Base-by-base conservation (phyloP, 1,284 basidiomycete species). In the Ustilago esculenta region DNA sequence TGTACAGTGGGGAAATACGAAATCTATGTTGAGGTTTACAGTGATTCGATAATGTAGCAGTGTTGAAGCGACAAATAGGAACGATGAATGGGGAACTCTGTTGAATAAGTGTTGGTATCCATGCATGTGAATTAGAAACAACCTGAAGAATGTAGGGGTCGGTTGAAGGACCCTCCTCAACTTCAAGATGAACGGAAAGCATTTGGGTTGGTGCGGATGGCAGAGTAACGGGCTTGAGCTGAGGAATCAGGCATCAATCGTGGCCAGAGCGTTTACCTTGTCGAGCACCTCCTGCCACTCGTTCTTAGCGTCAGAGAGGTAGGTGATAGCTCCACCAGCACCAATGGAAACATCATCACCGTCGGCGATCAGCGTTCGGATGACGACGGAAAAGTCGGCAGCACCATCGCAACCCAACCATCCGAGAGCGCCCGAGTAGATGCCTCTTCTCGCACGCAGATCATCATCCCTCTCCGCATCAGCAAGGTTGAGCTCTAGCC, bases 261-360 rank as follows among this genome's bases (percentile, higher is more conserved):
- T 56, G 34, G 68, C 68, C 3, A 71, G 41, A 5, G 68, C 68
- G 7, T 39, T 54, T 45, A 80, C 86, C 81, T 98, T 98, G 17
- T 89, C 86, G 17, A 89, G 79, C 86, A 97, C 95, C 82, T 98
- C 95, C 10, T 92, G 91, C 94, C 94, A 98, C 81, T 98, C 95
- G 9, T 87, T 88, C 27, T 89, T 86, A 5, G 90, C 86, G 60
- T 94, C 89, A 3, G 94, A 97, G 14, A 97, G 86, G 34, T 92
- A 93, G 7, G 95, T 98, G 72, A 98, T 95, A 3, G 94, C 94
- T 27, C 95, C 95, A 18, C 95, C 95, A 5, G 94, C 94, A 25
- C 94, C 95, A 36, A 97, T 82, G 15, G 78, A 81, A 30, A 85
- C 68, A 12, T 80, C 78, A 12, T 84, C 83, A 21, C 91, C 88